Evolutionary conservation across 176 grass and related monocot species (phyloP), one percentile per base, ranked within the genome.

Genomic region (Cenchrus americanus): DNA sequence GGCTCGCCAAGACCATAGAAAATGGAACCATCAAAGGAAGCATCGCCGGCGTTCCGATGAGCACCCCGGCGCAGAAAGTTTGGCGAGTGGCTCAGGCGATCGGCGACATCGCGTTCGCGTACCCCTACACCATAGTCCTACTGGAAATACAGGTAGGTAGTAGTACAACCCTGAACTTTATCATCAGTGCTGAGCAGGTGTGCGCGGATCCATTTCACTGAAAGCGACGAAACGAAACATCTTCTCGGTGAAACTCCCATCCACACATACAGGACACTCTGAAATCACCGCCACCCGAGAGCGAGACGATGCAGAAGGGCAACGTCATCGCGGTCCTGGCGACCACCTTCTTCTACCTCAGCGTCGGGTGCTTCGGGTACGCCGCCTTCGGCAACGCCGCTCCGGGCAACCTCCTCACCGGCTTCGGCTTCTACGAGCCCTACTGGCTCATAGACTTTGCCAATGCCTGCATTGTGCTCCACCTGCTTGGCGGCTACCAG

Each of bases 391-490:
- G 93, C 14, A 19, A 93, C 64, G 83, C 87, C 1, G 85, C 80
- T 19, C 91, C 88, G 6, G 93, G 93, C 5, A 93, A 96, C 78
- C 80, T 96, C 30, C 86, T 96, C 53, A 92, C 93, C 14, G 94
- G 94, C 15, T 96, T 96, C 43, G 93, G 88, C 59, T 93, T 95
- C 83, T 91, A 90, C 63, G 90, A 93, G 70, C 88, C 90, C 0
- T 93, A 87, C 75, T 96, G 94, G 94, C 94, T 96, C 65, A 50
- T 96, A 0, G 94, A 93, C 86, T 91, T 96, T 10, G 94, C 91
- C 14, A 96, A 95, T 55, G 90, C 90, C 57, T 87, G 85, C 84
- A 80, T 91, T 57, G 79, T 92, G 50, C 47, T 95, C 66, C 93
- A 95, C 80, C 63, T 95, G 1, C 75, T 95, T 0, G 90, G 93